Percentiles rank a stretch among this genome's conserved stretches.
These are phyloP conservation scores for Ascocoryne sarcoides DNA, from an alignment of 2,329 filamentous ascomycete species.

Conservation along the genomic window DNA sequence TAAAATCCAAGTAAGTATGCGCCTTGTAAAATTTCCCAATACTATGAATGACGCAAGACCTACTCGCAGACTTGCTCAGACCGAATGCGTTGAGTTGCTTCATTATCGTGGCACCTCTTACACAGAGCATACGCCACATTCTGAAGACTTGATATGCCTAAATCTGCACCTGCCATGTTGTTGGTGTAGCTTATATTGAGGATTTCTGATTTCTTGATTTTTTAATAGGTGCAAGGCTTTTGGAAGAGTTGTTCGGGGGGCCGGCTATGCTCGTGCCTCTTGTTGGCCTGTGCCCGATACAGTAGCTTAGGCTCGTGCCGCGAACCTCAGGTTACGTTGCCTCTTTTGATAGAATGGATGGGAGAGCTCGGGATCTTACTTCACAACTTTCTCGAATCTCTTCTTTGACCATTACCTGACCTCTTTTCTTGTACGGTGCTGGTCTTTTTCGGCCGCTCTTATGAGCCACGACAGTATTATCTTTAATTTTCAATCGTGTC, in stretches of 20 bases:
- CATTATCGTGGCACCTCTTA: conserved; percentile 23
- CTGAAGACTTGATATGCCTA: too few species aligned
- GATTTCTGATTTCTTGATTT: background rate
- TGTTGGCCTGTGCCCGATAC: background rate
- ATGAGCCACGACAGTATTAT: background rate
- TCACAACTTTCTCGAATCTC: too few species aligned
- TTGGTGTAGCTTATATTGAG: background rate
- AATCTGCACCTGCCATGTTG: too few species aligned
- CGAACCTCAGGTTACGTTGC: background rate
- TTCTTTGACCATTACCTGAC: too few species aligned
- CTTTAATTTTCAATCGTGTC: background rate
- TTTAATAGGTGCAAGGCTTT: background rate
- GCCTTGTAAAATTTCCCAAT: conserved; percentile 2
- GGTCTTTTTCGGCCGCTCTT: too few species aligned
- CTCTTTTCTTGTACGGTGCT: too few species aligned
- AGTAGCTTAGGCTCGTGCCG: too few species aligned
- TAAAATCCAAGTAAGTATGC: conserved; percentile 28
- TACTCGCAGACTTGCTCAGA: conserved; percentile 28
- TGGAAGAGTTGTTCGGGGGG: too few species aligned
- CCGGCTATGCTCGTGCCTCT: too few species aligned
- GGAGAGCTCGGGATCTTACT: too few species aligned
- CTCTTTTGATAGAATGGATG: background rate
- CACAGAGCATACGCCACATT: conserved; percentile 12
- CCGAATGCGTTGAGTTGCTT: conserved; percentile 25
- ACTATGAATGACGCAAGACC: conserved; percentile 4